phyloP scores from a whole-genome alignment of 2,329 filamentous ascomycete species.

The Aspergillus cejpii region DNA sequence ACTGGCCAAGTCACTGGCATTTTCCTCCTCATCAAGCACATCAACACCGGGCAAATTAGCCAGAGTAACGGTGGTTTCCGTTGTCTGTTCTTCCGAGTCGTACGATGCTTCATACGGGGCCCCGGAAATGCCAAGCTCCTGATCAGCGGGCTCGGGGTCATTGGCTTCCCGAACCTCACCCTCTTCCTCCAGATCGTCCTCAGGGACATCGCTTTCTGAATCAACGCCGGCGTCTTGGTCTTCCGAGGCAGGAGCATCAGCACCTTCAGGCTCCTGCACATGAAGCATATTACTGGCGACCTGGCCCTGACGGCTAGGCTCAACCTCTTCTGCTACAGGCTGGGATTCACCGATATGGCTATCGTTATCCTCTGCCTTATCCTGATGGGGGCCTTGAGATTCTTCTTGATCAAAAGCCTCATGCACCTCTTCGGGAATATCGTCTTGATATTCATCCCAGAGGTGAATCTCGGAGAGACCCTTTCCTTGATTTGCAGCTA shows the following conservation, averaged over 20 bases:
- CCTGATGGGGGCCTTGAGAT: slow-evolving; percentile 12
- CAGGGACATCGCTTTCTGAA: neutral
- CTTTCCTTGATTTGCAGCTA: slow-evolving; percentile 51
- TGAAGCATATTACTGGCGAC: neutral
- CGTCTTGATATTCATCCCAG: slow-evolving; percentile 45
- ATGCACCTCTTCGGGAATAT: slow-evolving; percentile 11
- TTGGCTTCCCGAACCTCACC: slow-evolving; percentile 7
- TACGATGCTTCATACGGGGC: slow-evolving; percentile 17
- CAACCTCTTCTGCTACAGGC: slow-evolving; percentile 6
- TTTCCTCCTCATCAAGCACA: slow-evolving; percentile 13
- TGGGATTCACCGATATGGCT: slow-evolving; percentile 13
- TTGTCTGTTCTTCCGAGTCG: slow-evolving; percentile 25
- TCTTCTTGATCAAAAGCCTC: slow-evolving; percentile 11
- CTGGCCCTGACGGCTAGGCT: slow-evolving; percentile 1
- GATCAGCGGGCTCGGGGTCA: slow-evolving; percentile 9
- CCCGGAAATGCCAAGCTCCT: slow-evolving; percentile 1
- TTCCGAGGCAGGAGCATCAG: neutral
- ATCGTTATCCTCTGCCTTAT: slow-evolving; percentile 13
- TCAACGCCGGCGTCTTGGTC: neutral
- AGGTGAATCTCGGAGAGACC: slow-evolving; percentile 47
- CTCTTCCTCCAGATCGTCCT: slow-evolving; percentile 12
- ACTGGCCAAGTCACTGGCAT: slow-evolving; percentile 11
- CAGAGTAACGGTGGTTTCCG: slow-evolving; percentile 28
- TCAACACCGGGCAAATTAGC: slow-evolving; percentile 15
- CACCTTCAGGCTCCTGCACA: neutral